Percentiles rank a stretch among this genome's conserved stretches.
These are phyloP conservation scores for Colletotrichum musicola DNA, from an alignment of 2,329 filamentous ascomycete species.

Conservation along the genomic window DNA sequence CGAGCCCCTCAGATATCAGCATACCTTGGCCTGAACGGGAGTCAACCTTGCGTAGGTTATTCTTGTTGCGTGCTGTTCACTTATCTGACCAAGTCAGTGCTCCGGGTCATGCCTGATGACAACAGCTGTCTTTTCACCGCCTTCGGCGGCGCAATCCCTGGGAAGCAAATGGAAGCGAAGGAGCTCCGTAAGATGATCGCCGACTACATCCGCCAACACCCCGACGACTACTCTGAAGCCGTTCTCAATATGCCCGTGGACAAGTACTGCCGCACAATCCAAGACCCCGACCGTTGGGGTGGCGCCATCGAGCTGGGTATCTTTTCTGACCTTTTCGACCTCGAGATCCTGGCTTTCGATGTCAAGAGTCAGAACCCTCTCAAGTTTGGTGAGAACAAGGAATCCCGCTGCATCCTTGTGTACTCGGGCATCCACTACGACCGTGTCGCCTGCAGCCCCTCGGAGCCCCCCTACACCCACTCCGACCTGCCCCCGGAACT, in stretches of 20 bases:
- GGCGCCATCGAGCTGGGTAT: conserved; percentile 92
- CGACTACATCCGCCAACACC: conserved; percentile 80
- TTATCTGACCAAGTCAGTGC: conserved; percentile 65
- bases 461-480: conserved; percentile 66
- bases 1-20: conserved; percentile 43
- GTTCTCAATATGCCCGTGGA: conserved; percentile 80
- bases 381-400: conserved; percentile 81
- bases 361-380: conserved; percentile 62
- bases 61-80: conserved; percentile 47
- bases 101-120: conserved; percentile 96
- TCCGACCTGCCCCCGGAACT: conserved; percentile 76
- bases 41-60: conserved; percentile 62
- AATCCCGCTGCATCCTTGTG: conserved; percentile 80
- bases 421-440: conserved; percentile 97
- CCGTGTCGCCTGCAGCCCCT: conserved; percentile 81
- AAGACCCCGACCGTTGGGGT: conserved; percentile 86
- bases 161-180: conserved; percentile 57
- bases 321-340: conserved; percentile 83
- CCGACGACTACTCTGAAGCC: conserved; percentile 78
- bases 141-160: conserved; percentile 82
- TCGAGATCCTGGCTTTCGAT: conserved; percentile 89
- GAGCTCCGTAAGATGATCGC: conserved; percentile 83
- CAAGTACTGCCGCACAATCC: conserved; percentile 86
- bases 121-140: conserved; percentile 96
- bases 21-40: conserved; percentile 63